These are phyloP conservation scores for Eimeria sp. DNA, from an alignment of 169 alveolate species.

Conservation along the genomic window DNA sequence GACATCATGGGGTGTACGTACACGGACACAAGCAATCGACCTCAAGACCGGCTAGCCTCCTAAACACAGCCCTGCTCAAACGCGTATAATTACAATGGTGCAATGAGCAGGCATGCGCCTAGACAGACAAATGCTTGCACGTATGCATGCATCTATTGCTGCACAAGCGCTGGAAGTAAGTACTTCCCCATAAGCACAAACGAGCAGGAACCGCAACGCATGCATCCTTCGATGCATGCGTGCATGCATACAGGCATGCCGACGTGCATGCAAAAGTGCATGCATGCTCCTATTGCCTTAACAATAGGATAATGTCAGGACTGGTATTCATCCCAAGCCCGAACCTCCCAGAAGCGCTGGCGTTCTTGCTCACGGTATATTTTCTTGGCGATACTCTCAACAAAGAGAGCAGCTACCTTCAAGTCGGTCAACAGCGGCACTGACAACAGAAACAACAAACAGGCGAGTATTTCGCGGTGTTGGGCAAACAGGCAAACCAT, in stretches of 20 bases:
- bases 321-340: slow-evolving; percentile 78
- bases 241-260: background rate
- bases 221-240: background rate
- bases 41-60: background rate
- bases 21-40: background rate
- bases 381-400: slow-evolving; percentile 83
- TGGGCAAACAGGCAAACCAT: too few relatives aligned
- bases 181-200: background rate
- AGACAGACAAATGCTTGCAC: too few relatives aligned
- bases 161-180: too few relatives aligned
- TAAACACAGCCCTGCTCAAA: background rate
- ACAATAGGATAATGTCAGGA: background rate
- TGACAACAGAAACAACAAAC: background rate
- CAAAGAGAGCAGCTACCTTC: slow-evolving; percentile 77
- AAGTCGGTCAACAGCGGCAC: slow-evolving; percentile 81
- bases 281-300: background rate
- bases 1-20: background rate
- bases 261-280: background rate
- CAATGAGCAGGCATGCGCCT: background rate
- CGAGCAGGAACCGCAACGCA: background rate
- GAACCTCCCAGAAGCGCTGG: slow-evolving; percentile 82
- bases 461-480: background rate
- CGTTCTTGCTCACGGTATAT: slow-evolving; percentile 80
- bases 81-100: too few relatives aligned
- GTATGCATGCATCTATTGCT: too few relatives aligned